phyloP scores from a whole-genome alignment of 768 basidiomycete genomes.

The Boletus coccyginus region DNA sequence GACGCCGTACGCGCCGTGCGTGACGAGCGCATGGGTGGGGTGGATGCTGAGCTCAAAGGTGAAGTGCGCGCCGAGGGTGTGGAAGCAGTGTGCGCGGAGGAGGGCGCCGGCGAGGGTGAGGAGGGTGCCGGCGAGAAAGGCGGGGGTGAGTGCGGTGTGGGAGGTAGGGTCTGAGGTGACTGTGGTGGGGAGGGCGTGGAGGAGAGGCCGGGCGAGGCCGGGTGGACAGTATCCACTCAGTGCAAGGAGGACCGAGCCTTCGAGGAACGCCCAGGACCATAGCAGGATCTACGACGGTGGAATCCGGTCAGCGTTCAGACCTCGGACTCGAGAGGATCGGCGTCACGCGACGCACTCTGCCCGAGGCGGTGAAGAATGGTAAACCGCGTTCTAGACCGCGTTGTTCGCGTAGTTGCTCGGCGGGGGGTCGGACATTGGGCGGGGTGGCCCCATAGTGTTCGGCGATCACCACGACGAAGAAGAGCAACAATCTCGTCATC shows the following conservation, averaged over 20 bases:
- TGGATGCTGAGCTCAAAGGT: conserved; percentile 28
- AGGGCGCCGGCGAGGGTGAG: conserved; percentile 4
- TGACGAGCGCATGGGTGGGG: conserved; percentile 24
- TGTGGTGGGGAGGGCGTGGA: background rate
- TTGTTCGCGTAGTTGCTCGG: conserved; percentile 12
- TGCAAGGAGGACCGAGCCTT: background rate
- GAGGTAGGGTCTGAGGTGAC: background rate
- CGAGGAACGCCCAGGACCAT: conserved; percentile 7
- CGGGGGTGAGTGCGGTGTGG: conserved; percentile 8
- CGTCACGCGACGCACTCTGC: background rate
- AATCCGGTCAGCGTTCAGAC: background rate
- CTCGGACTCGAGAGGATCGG: too few species aligned
- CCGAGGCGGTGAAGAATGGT: background rate
- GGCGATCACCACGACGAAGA: background rate
- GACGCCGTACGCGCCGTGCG: conserved; percentile 22
- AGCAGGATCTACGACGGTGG: background rate
- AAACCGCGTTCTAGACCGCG: background rate
- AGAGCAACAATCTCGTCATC: conserved; percentile 6
- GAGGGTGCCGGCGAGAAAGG: conserved; percentile 9
- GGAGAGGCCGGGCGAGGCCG: background rate
- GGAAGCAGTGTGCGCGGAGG: conserved; percentile 17
- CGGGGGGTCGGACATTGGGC: conserved; percentile 15
- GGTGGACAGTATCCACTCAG: background rate
- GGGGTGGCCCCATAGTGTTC: conserved; percentile 6
- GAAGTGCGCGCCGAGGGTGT: conserved; percentile 21